Percentiles rank a stretch among this genome's conserved stretches.
Conservation (phyloP, 192 early-diverging fungal species). For the Allomyces javanicus region DNA sequence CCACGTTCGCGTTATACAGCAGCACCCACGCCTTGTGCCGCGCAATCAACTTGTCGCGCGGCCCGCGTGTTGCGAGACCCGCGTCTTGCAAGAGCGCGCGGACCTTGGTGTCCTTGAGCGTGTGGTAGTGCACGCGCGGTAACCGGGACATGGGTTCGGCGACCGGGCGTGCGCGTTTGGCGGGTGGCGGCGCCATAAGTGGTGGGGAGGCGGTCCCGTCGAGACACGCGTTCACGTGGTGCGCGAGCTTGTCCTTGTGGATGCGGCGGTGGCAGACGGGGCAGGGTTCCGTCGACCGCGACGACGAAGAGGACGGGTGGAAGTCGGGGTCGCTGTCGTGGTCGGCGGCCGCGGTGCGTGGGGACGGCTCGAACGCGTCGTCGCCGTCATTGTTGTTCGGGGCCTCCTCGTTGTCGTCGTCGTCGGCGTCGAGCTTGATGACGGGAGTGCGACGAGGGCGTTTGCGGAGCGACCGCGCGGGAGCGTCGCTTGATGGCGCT, state of each 20-base stretch:
- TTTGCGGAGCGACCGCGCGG: too few species aligned
- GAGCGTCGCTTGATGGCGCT: too few species aligned
- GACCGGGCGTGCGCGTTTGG: too few species aligned
- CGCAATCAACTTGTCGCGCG: not conserved
- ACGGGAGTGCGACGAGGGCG: too few species aligned
- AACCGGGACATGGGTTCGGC: not conserved
- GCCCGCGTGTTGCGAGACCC: not conserved
- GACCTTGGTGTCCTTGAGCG: not conserved
- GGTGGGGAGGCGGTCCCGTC: not conserved
- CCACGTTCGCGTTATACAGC: not conserved
- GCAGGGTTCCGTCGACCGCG: not conserved
- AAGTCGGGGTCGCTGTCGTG: too few species aligned
- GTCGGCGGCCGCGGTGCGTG: too few species aligned
- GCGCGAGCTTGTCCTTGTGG: not conserved
- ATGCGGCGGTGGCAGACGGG: not conserved
- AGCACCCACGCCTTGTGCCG: not conserved
- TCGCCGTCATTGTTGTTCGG: too few species aligned
- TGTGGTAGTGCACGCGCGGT: conserved; percentile 1
- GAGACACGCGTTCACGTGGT: not conserved
- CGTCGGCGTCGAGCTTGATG: too few species aligned
- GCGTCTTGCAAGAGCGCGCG: not conserved
- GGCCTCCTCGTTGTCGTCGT: too few species aligned
- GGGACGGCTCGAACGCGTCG: too few species aligned
- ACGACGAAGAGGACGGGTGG: too few species aligned
- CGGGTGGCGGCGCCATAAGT: not conserved